phyloP scores from a whole-genome alignment of 176 grass and related monocot species.

The Aegilops speltoides region DNA sequence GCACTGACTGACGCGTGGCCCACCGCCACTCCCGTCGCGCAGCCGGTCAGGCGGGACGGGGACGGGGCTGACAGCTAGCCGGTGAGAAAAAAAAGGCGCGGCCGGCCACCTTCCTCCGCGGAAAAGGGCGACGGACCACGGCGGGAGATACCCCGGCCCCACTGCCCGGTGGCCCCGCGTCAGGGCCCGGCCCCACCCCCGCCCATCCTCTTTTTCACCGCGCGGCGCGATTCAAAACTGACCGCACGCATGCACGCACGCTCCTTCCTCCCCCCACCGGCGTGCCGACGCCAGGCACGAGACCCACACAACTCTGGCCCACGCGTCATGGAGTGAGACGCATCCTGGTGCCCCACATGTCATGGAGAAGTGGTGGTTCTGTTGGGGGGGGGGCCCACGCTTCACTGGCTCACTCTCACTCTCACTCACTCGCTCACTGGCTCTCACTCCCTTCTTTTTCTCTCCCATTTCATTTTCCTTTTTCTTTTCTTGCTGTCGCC shows the following conservation, averaged over 20 bases:
- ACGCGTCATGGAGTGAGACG: background rate
- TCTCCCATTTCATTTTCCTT: background rate
- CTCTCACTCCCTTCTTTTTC: background rate
- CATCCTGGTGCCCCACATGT: background rate
- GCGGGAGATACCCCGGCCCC: background rate
- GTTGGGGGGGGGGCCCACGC: conserved; percentile 10
- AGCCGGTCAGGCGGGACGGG: background rate
- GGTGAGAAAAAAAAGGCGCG: conserved; percentile 31
- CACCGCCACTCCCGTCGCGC: background rate
- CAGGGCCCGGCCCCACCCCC: accelerated
- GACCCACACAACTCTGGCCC: background rate
- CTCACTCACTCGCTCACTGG: background rate
- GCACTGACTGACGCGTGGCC: conserved; percentile 4
- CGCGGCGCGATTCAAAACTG: background rate
- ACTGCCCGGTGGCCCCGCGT: background rate
- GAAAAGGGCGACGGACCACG: background rate
- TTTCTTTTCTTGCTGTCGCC: conserved; percentile 16
- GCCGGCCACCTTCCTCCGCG: background rate
- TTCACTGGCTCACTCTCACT: background rate
- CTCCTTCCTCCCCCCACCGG: background rate
- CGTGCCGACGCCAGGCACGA: background rate
- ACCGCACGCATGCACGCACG: background rate
- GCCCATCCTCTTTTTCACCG: background rate
- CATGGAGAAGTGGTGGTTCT: background rate
- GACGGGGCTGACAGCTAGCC: background rate